phyloP scores from a whole-genome alignment of 208 protist genomes.

The Leishmania martiniquensis region DNA sequence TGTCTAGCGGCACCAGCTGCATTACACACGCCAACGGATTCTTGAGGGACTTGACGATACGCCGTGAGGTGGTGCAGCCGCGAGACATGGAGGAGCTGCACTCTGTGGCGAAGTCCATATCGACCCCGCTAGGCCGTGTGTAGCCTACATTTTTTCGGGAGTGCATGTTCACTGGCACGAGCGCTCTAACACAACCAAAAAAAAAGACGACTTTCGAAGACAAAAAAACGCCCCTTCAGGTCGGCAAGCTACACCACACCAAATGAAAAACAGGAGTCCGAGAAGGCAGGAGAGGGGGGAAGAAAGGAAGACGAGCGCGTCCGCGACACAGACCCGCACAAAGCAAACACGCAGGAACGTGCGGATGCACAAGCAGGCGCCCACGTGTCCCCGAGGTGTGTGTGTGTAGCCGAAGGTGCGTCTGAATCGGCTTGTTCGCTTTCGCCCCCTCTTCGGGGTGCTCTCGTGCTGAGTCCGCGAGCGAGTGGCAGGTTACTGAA shows the following conservation, averaged over 20 bases:
- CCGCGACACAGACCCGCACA: background rate
- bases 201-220: background rate
- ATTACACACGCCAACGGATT: conserved; percentile 41
- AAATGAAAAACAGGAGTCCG: background rate
- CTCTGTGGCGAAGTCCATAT: conserved; percentile 11
- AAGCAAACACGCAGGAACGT: background rate
- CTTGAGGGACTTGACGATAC: conserved; percentile 64
- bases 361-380: background rate
- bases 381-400: background rate
- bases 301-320: background rate
- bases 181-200: conserved; percentile 1
- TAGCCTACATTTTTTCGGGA: background rate
- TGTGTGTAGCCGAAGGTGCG: background rate
- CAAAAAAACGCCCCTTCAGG: background rate
- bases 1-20: conserved; percentile 72
- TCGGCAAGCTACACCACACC: too few relatives aligned
- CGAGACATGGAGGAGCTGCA: conserved; percentile 11
- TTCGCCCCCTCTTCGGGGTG: background rate
- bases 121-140: conserved; percentile 4
- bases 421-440: background rate
- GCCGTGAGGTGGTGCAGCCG: conserved; percentile 34
- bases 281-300: conserved; percentile 3
- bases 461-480: background rate
- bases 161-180: conserved; percentile 7
- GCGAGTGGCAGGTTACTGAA: background rate